Evolutionary conservation across 2,329 filamentous ascomycete species (phyloP), one percentile per base, ranked within the genome.

Genomic region (Fusarium tanahbumbuense): DNA sequence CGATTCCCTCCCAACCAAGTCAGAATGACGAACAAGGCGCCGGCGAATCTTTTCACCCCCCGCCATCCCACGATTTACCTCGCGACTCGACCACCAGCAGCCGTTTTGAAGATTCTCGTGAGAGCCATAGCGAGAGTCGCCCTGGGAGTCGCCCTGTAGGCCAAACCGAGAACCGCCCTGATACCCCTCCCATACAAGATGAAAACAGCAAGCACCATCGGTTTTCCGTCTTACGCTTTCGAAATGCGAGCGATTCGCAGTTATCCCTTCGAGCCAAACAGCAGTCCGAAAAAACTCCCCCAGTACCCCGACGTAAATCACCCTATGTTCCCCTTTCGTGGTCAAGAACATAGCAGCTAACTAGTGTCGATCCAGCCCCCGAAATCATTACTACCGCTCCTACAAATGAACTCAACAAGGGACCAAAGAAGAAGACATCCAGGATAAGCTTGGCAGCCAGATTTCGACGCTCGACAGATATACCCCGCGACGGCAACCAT

Each of bases 231-330:
- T 84, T 97, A 81, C 91, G 91, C 76, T 94, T 96, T 79, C 92
- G 94, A 76, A 94, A 97, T 86, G 94, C 93, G 67, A 98, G 94
- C 11, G 95, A 98, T 81, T 92, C 94, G 53, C 94, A 98, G 79
- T 83, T 98, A 66, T 93, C 93, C 13, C 84, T 89, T 30, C 88
- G 89, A 78, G 91, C 91, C 55, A 94, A 91, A 78, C 88, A 91
- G 74, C 90, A 93, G 59, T 83, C 84, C 64, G 83, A 85, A 75
- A 85, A 83, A 73, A 80, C 84, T 23, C 88, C 85, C 75, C 89
- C 85, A 73, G 84, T 87, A 76, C 89, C 83, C 77, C 87, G 82
- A 81, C 86, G 84, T 89, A 88, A 71, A 80, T 81, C 46, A 63
- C 56, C 57, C 58, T 50, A 60, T 47, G 52, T 42, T 37, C 48